phyloP scores from a whole-genome alignment of 129 eudicot genomes.

The carrot (Daucus carota) region DH1_v3.0 NC_030385.2:8783001-8783500 shows the following conservation, averaged over 20 bases:
- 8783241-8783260: constrained; percentile 28
- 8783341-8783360: neutral
- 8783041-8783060: neutral
- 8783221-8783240: neutral
- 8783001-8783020: neutral
- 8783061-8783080: neutral
- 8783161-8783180: neutral
- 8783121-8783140: neutral
- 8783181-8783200: neutral
- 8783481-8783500: constrained; percentile 58
- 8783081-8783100: neutral
- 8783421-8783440: constrained; percentile 62
- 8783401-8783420: constrained; percentile 1
- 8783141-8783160: neutral
- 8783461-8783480: constrained; percentile 53
- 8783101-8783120: neutral
- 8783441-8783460: constrained; percentile 59
- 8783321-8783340: constrained; percentile 59
- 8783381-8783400: constrained; percentile 10
- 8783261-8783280: constrained; percentile 59
- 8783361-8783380: neutral
- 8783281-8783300: constrained; percentile 54
- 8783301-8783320: constrained; percentile 54
- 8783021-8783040: neutral
- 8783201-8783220: neutral